Percentiles rank a stretch among this genome's conserved stretches.
Evolutionary conservation across 108 stramenopile genomes (phyloP).

Genomic region (Cyclostephanos invisitatus): DNA sequence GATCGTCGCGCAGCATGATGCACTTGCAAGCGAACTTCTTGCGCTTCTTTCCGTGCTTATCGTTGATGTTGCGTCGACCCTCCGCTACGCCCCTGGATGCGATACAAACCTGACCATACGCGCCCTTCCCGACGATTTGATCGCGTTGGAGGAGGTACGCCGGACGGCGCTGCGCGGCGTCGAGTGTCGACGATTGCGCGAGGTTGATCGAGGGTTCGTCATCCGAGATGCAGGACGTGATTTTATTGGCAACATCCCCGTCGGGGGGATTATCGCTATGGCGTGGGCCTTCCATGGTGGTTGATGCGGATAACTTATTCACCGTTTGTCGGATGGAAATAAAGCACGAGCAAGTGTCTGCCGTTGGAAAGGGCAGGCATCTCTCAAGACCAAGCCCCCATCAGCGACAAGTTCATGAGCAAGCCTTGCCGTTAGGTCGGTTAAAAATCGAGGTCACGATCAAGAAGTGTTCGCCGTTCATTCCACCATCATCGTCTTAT

Average conservation of each 20-base stretch:
- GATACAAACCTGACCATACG: constrained; percentile 92
- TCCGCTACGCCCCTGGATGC: constrained; percentile 75
- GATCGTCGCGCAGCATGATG: constrained; percentile 86
- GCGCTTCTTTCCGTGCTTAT: constrained; percentile 62
- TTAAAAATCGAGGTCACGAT: no score
- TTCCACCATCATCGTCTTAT: no score
- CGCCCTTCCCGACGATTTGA: constrained; percentile 88
- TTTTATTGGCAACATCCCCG: constrained; percentile 16
- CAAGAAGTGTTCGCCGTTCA: no score
- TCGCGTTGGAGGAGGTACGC: constrained; percentile 89
- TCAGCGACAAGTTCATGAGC: no score
- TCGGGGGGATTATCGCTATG: constrained; percentile 12
- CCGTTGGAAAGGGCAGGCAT: no score
- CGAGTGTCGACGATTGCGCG: constrained; percentile 27
- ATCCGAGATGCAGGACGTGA: constrained; percentile 23
- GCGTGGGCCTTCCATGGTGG: no score
- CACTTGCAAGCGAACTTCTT: constrained; percentile 94
- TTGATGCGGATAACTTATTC: no score
- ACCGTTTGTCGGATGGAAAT: no score
- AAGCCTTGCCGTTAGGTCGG: no score
- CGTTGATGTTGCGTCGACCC: constrained; percentile 42
- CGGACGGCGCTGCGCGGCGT: constrained; percentile 66
- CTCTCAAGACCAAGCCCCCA: no score
- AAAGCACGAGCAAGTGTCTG: no score
- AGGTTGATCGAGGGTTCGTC: background rate